Base-by-base conservation (phyloP, 768 basidiomycete species). In the Cyclocybe cylindracea region DNA sequence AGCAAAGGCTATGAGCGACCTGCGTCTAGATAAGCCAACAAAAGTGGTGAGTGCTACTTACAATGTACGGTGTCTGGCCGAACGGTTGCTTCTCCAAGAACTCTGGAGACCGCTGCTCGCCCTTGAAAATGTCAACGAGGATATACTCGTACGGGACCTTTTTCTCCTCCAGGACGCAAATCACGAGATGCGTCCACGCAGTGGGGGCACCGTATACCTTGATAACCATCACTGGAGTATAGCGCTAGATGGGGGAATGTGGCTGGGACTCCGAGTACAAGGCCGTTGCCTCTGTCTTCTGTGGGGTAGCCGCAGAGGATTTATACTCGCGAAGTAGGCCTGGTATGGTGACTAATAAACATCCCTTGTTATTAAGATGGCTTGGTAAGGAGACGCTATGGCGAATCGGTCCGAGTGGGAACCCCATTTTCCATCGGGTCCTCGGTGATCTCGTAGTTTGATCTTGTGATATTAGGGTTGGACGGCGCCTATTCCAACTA, bases 51-150 rank as follows among this genome's bases (percentile, higher is more conserved):
- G 16, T 38, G 29, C 6, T 13, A 39, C 70, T 42, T 46, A 75
- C 77, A 47, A 85, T 72, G 62, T 73, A 78, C 6, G 84, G 83
- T 31, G 80, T 70, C 58, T 79, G 76, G 7, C 82, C 80, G 60
- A 82, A 84, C 0, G 86, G 85, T 55, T 87, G 82, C 34, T 68
- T 60, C 9, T 61, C 53, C 10, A 73, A 13, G 63, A 64, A 77
- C 13, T 60, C 71, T 1, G 72, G 57, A 0, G 59, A 6, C 63
- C 79, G 83, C 19, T 80, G 78, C 36, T 69, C 66, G 32, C 61
- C 63, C 59, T 72, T 75, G 29, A 43, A 0, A 18, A 80, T 54
- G 56, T 83, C 70, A 62, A 85, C 50, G 9, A 42, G 9, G 39
- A 75, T 52, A 47, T 81, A 53, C 53, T 80, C 76, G 61, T 75